Evolutionary conservation across 345 rosid species (phyloP).

Genomic region (Fremontodendron californicum): DNA sequence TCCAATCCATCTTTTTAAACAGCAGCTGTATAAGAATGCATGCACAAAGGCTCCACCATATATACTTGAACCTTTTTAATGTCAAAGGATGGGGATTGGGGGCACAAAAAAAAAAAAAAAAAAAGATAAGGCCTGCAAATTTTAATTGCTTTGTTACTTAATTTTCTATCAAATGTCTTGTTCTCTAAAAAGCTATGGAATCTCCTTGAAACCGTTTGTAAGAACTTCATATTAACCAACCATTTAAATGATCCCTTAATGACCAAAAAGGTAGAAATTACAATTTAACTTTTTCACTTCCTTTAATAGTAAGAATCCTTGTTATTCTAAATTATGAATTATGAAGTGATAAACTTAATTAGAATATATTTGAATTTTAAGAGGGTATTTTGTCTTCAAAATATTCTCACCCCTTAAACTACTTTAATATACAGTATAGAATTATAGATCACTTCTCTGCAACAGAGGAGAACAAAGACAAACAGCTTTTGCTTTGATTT

Average conservation of each 20-base stretch:
- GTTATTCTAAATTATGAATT: background rate
- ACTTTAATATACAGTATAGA: background rate
- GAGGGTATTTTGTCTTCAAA: background rate
- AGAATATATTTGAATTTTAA: background rate
- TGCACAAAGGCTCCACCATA: background rate
- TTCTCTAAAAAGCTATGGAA: background rate
- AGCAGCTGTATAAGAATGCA: background rate
- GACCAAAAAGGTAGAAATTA: no score
- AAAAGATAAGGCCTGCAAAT: no score
- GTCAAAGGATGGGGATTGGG: background rate
- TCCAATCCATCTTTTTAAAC: background rate
- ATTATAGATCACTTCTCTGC: background rate
- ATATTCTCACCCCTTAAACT: background rate
- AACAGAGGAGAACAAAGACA: background rate
- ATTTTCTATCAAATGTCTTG: background rate
- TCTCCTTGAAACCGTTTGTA: background rate
- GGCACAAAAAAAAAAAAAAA: no score
- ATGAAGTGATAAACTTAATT: background rate
- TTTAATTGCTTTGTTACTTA: no score
- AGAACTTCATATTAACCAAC: background rate
- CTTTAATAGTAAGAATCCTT: background rate
- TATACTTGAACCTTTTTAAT: background rate
- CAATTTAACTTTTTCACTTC: background rate
- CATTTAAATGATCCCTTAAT: no score
- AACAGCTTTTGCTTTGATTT: background rate